A percentile compares a stretch with the other conserved stretches of the same genome.
These are phyloP conservation scores for Pythium periplocum DNA, from an alignment of 352 stramenopile genomes.

Conservation along the genomic window DNA sequence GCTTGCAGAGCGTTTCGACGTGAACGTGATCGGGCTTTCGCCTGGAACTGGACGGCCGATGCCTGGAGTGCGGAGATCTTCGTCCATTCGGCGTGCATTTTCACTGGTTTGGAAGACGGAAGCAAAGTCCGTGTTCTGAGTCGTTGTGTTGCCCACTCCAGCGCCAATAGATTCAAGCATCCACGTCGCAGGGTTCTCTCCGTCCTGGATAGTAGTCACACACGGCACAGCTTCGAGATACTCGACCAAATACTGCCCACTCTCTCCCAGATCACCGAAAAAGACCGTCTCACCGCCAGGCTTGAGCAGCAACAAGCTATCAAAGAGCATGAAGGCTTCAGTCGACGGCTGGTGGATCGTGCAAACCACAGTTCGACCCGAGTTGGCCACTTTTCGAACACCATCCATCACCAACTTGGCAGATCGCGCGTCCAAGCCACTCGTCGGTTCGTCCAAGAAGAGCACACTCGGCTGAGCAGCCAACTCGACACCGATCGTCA, in stretches of 20 bases:
- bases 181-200: neutral
- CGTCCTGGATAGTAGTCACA: neutral
- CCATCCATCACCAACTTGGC: conserved; percentile 61
- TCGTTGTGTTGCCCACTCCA: neutral
- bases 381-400: neutral
- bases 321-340: neutral
- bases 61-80: neutral
- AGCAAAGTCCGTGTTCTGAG: neutral
- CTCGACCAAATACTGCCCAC: neutral
- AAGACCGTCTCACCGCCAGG: conserved; percentile 54
- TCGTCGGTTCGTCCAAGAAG: neutral
- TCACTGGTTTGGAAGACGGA: neutral
- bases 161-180: neutral
- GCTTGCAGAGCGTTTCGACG: neutral
- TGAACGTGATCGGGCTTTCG: conserved; percentile 9
- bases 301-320: conserved; percentile 17
- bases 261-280: neutral
- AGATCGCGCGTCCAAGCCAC: conserved; percentile 54
- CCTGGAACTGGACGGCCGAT: neutral
- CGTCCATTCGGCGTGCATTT: neutral
- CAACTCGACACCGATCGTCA: conserved; percentile 42
- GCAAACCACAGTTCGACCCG: conserved; percentile 16
- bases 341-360: conserved; percentile 16
- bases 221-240: neutral
- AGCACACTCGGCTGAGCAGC: conserved; percentile 31